Evolutionary conservation across 2,329 filamentous ascomycete species (phyloP), one percentile per base, ranked within the genome.

Genomic region (Diaporthe aspalathi): DNA sequence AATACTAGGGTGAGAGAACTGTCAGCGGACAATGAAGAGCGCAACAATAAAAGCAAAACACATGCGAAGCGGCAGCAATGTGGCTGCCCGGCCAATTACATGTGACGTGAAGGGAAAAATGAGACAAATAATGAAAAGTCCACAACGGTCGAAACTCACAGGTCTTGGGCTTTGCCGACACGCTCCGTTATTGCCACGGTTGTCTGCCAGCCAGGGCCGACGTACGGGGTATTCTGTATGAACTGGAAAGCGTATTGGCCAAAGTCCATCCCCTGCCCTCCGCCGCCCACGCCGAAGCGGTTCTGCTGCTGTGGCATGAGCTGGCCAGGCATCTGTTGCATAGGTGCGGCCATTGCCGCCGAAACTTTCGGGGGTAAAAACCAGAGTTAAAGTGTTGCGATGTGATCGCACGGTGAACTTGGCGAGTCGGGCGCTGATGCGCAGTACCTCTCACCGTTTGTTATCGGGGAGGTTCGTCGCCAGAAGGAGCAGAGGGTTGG

Each of bases 311-410:
- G 81, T 76, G 82, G 81, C 79, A 85, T 81, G 80, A 85, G 84
- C 71, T 82, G 81, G 79, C 81, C 83, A 74, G 81, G 83, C 86
- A 89, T 88, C 76, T 88, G 87, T 79, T 85, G 85, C 81, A 89
- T 86, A 76, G 88, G 89, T 78, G 85, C 87, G 82, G 88, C 87
- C 88, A 90, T 90, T 81, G 85, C 85, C 83, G 84, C 84, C 75
- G 73, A 72, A 66, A 71, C 27, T 53, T 50, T 27, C 65, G 56
- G 69, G 40, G 50, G n/a, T 47, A 17, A 49, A 60, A 60, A 52
- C 71, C 71, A 73, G 63, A 45, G 57, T 73, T 66, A 71, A 24
- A 57, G 47, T 35, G 38, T 20, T 65, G 49, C 49, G 56, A 50
- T 53, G 27, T 20, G 22, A 60, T 66, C 43, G 52, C 68, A 71